phyloP scores from a whole-genome alignment of 1,139 yeast genomes.

The Taphrina populina region DNA sequence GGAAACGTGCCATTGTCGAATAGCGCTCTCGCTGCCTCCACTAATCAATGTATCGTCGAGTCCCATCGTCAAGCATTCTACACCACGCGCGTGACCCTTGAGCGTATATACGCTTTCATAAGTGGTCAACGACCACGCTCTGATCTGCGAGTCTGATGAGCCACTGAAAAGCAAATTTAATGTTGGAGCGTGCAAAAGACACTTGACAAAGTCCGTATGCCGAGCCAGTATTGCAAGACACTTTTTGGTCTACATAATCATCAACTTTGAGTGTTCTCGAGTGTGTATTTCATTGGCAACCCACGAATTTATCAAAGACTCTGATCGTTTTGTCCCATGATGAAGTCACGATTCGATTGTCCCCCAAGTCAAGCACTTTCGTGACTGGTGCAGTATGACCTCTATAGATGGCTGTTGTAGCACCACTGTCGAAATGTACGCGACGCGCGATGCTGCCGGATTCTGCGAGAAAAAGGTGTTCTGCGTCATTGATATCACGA shows the following conservation, averaged over 20 bases:
- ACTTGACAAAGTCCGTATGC: constrained; percentile 31
- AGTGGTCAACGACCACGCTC: constrained; percentile 27
- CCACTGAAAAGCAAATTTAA: constrained; percentile 28
- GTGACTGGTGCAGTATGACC: constrained; percentile 35
- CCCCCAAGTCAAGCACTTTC: constrained; percentile 20
- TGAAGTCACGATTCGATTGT: constrained; percentile 9
- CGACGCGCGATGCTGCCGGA: constrained; percentile 23
- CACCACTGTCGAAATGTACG: constrained; percentile 11
- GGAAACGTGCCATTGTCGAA: constrained; percentile 19
- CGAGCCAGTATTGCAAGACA: constrained; percentile 7
- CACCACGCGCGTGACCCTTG: constrained; percentile 34
- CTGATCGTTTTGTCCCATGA: constrained; percentile 35
- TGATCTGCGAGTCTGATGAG: constrained; percentile 24
- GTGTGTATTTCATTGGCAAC: background rate
- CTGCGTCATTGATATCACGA: constrained; percentile 1
- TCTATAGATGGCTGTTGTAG: constrained; percentile 8
- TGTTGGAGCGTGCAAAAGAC: constrained; percentile 27
- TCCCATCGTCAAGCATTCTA: constrained; percentile 25
- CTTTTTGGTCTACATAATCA: constrained; percentile 1
- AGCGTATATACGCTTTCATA: constrained; percentile 11
- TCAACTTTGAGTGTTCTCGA: background rate
- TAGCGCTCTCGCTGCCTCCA: constrained; percentile 29
- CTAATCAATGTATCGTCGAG: constrained; percentile 1
- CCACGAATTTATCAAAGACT: constrained; percentile 8
- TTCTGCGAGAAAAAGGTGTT: constrained; percentile 13